Base-by-base conservation (phyloP, 345 rosid genomes). In the Microcos paniculata region DNA sequence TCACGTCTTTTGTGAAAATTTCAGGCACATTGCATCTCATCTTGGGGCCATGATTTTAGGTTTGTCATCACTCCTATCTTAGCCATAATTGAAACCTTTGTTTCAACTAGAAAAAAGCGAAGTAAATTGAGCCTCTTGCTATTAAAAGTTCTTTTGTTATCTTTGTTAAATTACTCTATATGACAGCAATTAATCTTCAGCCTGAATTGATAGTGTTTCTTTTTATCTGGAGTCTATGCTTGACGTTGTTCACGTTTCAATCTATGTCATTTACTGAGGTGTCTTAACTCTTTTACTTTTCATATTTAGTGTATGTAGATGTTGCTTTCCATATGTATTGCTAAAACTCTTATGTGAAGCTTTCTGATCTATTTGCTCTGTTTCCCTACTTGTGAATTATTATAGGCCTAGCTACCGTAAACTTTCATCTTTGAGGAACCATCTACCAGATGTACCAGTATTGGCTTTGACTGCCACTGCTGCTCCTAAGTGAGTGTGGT, bases 31-130 rank as follows among this genome's bases (percentile, higher is more conserved):
- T 96, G 98, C 85, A 90, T 95, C 84, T 95, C 99, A 73, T 80
- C 94, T 15, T 96, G 99, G 99, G 98, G 99, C 75, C 98, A 96
- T 75, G 97, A 96, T 85, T 96, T 96, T 90, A 96, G 99, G 99
- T 91, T 83, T 59, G 86, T 82, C 26, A 58, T 68, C 72, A 12
- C 61, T 85, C 78, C 40, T 33, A 68, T 70, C 46, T 76, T 26
- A 76, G 64, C 49, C 56, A 62, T 21, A 71, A 16, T 31, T 70
- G 62, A 49, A 13, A 56, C 4, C 48, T 74, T 48, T 30, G 26
- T 71, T 59, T 62, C 57, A 59, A 40, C 59, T 38, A 15, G 31
- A 19, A 23, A 21, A 35, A 62, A 24, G 70, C 46, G n/a, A 61
- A 61, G 30, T 35, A 24, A 35, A 63, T 28, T 28, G 42, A 53